Base-by-base conservation (phyloP, 768 basidiomycete genomes). In the Tylopilus subfusipes region DNA sequence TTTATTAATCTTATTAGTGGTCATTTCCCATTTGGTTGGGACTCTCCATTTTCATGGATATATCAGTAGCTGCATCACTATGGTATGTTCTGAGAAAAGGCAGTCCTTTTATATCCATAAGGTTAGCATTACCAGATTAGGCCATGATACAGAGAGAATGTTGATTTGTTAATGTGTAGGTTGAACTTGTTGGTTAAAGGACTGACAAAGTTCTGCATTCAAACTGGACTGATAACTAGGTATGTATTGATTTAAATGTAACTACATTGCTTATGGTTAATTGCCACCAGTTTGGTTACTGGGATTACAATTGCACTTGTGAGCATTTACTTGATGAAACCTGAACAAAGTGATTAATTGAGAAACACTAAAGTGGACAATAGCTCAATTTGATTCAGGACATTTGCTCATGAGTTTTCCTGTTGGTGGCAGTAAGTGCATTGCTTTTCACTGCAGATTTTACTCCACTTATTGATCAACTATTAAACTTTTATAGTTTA, bases 141-240 rank as follows among this genome's bases (percentile, higher is more conserved):
- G 4, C 14, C 2, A 33, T 45, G 5, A 24, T 33, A 22, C 42
- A 13, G 19, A 16, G 38, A 13, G 8, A 6, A 21, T 29, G 18
- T 24, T 3, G 0, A 27, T 44, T 21, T 22, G 21, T 34, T 18
- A 3, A 25, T 45, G 0, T 22, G 3, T 42, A 68, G 68, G 21
- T 45, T 65, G 11, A 36, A 31, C 2, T 33, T 60, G 30, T 43
- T 61, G 36, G 36, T 71, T 33, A 27, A 50, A 31, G 65, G 24
- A 19, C 42, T 69, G 0, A 40, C 30, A 47, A 65, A 11, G 3
- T 63, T 69, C 53, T 56, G 27, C 12, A 55, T 63, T 19, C 69
- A 69, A 21, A 69, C 69, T 57, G 68, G 68, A 7, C 29, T 65
- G 2, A 50, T 68, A 34, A 69, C 69, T 11, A 44, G 65, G 68